Evolutionary conservation across 169 alveolate genomes (phyloP).

Genomic region (Ichthyophthirius multifiliis): DNA sequence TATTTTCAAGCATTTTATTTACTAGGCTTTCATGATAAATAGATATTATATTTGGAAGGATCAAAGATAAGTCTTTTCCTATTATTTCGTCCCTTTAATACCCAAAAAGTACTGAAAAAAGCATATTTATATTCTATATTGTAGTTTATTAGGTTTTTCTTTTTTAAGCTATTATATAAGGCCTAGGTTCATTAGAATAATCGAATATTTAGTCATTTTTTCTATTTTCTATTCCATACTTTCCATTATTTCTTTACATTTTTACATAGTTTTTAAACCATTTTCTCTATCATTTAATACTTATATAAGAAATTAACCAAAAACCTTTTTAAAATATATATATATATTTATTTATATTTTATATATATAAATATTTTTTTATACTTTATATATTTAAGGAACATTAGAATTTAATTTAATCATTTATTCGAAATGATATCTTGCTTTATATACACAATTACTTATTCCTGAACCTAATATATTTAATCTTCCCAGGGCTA

Average conservation of each 20-base stretch:
- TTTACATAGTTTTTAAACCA: not conserved
- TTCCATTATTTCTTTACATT: not conserved
- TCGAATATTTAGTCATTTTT: not conserved
- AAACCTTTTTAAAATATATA: not conserved
- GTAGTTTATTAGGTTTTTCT: not conserved
- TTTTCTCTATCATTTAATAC: not conserved
- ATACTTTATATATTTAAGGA: not conserved
- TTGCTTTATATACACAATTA: not conserved
- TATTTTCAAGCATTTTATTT: not conserved
- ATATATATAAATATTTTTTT: not conserved
- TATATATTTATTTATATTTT: not conserved
- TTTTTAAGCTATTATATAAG: not conserved
- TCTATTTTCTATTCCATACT: not conserved
- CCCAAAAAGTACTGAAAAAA: not conserved
- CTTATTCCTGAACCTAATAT: not conserved
- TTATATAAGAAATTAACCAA: not conserved
- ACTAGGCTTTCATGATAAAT: not conserved
- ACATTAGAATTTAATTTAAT: not conserved
- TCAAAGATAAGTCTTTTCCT: not conserved
- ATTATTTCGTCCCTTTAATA: not conserved
- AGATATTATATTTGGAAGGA: not conserved
- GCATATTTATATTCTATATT: not conserved
- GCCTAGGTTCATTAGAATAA: not conserved
- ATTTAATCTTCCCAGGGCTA: slow-evolving; percentile 19
- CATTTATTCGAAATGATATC: not conserved